These are phyloP conservation scores for Trichoderma citrinoviride DNA, from an alignment of 2,329 filamentous ascomycete species.

Conservation along the genomic window DNA sequence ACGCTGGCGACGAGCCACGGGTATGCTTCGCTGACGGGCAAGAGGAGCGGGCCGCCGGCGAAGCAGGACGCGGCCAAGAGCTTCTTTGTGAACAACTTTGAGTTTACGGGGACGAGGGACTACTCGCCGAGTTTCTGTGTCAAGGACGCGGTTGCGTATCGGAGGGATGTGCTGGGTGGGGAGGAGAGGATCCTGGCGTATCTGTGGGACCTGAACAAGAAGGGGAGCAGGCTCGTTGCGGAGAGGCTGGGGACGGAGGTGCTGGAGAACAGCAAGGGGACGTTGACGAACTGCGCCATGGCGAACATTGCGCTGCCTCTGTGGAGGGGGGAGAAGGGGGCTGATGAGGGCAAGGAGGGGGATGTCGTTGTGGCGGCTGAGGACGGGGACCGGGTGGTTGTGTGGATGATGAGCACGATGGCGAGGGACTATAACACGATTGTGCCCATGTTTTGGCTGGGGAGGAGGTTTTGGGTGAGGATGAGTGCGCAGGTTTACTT, in stretches of 20 bases:
- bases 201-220: slow-evolving; percentile 57
- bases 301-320: slow-evolving; percentile 73
- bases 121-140: slow-evolving; percentile 69
- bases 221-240: slow-evolving; percentile 61
- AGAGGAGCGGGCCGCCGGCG: slow-evolving; percentile 33
- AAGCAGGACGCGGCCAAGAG: slow-evolving; percentile 48
- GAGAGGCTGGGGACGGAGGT: slow-evolving; percentile 65
- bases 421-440: slow-evolving; percentile 67
- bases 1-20: slow-evolving; percentile 80
- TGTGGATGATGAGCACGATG: slow-evolving; percentile 58
- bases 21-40: slow-evolving; percentile 52
- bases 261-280: slow-evolving; percentile 62
- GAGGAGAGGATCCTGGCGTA: slow-evolving; percentile 69
- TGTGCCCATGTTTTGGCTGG: slow-evolving; percentile 61
- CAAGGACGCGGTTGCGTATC: slow-evolving; percentile 68
- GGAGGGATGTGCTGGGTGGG: slow-evolving; percentile 66
- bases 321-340: slow-evolving; percentile 31
- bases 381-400: slow-evolving; percentile 40
- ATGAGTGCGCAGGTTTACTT: slow-evolving; percentile 82
- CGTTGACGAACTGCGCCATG: slow-evolving; percentile 66
- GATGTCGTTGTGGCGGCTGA: slow-evolving; percentile 33
- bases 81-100: slow-evolving; percentile 67
- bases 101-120: slow-evolving; percentile 75
- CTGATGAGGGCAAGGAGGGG: slow-evolving; percentile 29
- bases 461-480: slow-evolving; percentile 64